Evolutionary conservation across 2,329 filamentous ascomycete genomes (phyloP).

Genomic region (Ceratocystis cacaofunesta): DNA sequence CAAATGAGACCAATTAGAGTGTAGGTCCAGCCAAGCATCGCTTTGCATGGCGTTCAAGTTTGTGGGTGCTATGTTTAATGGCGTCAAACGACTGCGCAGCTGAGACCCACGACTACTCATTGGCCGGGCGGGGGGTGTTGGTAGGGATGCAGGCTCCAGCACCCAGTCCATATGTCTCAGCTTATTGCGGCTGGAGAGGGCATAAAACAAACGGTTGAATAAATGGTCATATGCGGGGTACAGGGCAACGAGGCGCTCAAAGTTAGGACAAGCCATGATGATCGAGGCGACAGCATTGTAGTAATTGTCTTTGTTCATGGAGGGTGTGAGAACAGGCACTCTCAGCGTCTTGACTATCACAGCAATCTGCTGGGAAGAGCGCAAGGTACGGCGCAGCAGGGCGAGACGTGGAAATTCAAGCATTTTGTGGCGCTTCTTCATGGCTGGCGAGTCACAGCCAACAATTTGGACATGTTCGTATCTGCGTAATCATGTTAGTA

Average conservation of each 20-base stretch:
- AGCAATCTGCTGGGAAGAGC: constrained; percentile 38
- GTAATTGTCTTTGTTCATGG: constrained; percentile 34
- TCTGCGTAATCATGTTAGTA: constrained; percentile 22
- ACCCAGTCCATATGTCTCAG: constrained; percentile 47
- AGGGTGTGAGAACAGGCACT: constrained; percentile 33
- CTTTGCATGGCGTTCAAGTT: constrained; percentile 26
- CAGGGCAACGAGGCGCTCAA: constrained; percentile 43
- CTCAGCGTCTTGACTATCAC: constrained; percentile 42
- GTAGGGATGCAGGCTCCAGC: constrained; percentile 27
- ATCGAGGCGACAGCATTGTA: constrained; percentile 44
- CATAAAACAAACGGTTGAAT: constrained; percentile 42
- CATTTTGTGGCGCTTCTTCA: constrained; percentile 44
- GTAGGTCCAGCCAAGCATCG: constrained; percentile 34
- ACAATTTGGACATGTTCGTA: constrained; percentile 45
- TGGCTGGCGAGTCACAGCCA: constrained; percentile 38
- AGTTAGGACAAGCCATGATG: constrained; percentile 50
- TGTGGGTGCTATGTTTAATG: constrained; percentile 19
- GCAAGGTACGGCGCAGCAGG: constrained; percentile 43
- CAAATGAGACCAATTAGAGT: constrained; percentile 41
- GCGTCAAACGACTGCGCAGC: constrained; percentile 11
- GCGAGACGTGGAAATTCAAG: constrained; percentile 37
- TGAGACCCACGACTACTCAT: constrained; percentile 23
- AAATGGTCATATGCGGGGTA: constrained; percentile 40
- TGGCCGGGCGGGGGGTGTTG: constrained; percentile 20
- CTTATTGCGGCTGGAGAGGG: constrained; percentile 40